These are phyloP conservation scores for Plasmodium gonderi DNA, from an alignment of 169 alveolate species.

Conservation along the genomic window DNA sequence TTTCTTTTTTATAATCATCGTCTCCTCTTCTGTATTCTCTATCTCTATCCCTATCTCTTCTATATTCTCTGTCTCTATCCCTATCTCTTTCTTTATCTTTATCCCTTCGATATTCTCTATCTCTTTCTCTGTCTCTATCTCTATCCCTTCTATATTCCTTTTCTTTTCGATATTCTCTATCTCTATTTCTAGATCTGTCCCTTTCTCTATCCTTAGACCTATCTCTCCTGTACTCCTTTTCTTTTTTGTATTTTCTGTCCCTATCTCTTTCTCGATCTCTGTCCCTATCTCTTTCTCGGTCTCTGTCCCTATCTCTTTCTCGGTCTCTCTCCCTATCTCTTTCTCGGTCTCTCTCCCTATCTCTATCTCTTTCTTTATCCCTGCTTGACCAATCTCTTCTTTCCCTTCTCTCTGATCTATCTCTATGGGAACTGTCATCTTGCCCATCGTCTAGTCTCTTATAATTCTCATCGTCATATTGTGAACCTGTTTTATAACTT, in stretches of 20 bases:
- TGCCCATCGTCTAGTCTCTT: slow-evolving; percentile 26
- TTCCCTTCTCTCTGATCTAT: slow-evolving; percentile 18
- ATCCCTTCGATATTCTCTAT: slow-evolving; percentile 9
- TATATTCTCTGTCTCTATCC: slow-evolving; percentile 70
- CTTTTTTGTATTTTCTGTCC: background rate
- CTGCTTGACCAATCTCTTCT: background rate
- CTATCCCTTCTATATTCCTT: slow-evolving; percentile 5
- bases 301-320: background rate
- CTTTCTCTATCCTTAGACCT: slow-evolving; percentile 29
- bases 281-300: background rate
- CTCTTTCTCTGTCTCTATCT: slow-evolving; percentile 38
- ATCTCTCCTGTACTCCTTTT: slow-evolving; percentile 2
- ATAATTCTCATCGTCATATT: slow-evolving; percentile 31
- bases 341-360: background rate
- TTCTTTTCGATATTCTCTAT: slow-evolving; percentile 46
- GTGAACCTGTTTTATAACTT: slow-evolving; percentile 33
- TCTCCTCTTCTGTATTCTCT: slow-evolving; percentile 13
- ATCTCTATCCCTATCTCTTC: slow-evolving; percentile 54
- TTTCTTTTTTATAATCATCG: slow-evolving; percentile 2
- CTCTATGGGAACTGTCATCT: slow-evolving; percentile 30
- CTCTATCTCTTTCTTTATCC: background rate
- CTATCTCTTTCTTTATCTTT: slow-evolving; percentile 77
- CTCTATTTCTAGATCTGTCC: slow-evolving; percentile 38
- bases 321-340: background rate
- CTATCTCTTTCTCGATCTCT: background rate